phyloP scores from a whole-genome alignment of 2,329 filamentous ascomycete genomes.

The Pyricularia sp. region DNA sequence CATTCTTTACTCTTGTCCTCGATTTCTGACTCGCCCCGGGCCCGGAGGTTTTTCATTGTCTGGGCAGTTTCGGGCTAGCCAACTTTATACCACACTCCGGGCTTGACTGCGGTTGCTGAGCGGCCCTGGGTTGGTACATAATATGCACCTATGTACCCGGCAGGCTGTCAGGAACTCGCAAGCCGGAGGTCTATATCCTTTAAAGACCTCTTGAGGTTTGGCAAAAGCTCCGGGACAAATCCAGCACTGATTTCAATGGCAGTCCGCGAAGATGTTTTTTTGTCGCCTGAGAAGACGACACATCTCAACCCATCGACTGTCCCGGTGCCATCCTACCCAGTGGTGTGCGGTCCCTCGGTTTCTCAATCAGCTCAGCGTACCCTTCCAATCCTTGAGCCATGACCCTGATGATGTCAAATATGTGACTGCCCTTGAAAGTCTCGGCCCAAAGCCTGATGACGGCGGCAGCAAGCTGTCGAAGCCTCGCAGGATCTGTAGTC shows the following conservation, averaged over 20 bases:
- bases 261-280: not conserved
- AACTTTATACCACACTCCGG: not conserved
- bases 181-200: not conserved
- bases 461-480: slow-evolving; percentile 46
- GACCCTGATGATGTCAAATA: slow-evolving; percentile 50
- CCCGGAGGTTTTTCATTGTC: not conserved
- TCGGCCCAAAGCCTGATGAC: slow-evolving; percentile 53
- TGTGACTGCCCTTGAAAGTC: slow-evolving; percentile 51
- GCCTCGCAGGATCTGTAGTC: slow-evolving; percentile 37
- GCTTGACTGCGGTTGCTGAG: not conserved
- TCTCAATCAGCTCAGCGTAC: slow-evolving; percentile 48
- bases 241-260: no score
- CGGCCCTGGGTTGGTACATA: not conserved
- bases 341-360: slow-evolving; percentile 38
- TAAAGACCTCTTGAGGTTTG: not conserved
- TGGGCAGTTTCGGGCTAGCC: not conserved
- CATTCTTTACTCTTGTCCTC: not conserved
- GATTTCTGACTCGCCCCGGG: not conserved
- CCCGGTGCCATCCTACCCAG: slow-evolving; percentile 22
- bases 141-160: not conserved
- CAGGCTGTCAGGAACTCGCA: not conserved
- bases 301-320: not conserved
- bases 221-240: not conserved
- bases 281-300: not conserved
- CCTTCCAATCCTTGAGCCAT: slow-evolving; percentile 48